Percentiles rank a stretch among this genome's conserved stretches.
phyloP scores from a whole-genome alignment of 139 green algal genomes.

The Spirogloea muscicola region DNA sequence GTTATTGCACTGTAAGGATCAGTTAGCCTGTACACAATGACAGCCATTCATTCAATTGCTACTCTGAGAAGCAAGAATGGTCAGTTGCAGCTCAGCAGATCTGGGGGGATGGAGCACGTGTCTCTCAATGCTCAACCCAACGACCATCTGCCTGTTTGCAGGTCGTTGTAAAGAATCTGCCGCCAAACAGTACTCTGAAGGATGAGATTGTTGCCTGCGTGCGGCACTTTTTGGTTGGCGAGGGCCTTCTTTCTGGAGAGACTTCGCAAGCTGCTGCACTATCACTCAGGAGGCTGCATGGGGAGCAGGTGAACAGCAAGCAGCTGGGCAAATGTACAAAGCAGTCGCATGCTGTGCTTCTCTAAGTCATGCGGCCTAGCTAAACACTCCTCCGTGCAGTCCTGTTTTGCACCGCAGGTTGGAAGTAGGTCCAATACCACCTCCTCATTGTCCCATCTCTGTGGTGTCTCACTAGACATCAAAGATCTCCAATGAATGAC shows the following conservation, averaged over 20 bases:
- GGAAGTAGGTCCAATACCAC: neutral
- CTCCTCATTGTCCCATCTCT: neutral
- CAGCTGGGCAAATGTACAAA: neutral
- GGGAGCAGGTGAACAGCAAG: conserved; percentile 17
- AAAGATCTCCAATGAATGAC: neutral
- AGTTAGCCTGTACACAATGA: neutral
- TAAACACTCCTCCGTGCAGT: neutral
- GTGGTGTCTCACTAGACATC: neutral
- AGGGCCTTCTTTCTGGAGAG: conserved; percentile 25
- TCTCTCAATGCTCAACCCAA: neutral
- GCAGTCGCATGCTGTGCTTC: neutral
- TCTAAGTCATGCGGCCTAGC: neutral
- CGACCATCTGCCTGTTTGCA: neutral
- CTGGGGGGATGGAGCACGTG: neutral
- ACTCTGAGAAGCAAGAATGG: neutral
- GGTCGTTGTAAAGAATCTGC: conserved; percentile 45
- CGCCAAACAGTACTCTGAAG: conserved; percentile 28
- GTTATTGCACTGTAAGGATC: neutral
- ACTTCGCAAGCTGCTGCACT: neutral
- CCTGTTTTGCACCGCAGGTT: neutral
- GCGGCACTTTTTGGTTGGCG: conserved; percentile 8
- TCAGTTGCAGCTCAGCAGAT: neutral
- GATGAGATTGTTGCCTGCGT: conserved; percentile 33
- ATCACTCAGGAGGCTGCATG: conserved; percentile 16
- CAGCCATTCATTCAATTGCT: neutral